Conservation (phyloP, 148 eudicot genomes). For the Tetragonia tetragonoides region DNA sequence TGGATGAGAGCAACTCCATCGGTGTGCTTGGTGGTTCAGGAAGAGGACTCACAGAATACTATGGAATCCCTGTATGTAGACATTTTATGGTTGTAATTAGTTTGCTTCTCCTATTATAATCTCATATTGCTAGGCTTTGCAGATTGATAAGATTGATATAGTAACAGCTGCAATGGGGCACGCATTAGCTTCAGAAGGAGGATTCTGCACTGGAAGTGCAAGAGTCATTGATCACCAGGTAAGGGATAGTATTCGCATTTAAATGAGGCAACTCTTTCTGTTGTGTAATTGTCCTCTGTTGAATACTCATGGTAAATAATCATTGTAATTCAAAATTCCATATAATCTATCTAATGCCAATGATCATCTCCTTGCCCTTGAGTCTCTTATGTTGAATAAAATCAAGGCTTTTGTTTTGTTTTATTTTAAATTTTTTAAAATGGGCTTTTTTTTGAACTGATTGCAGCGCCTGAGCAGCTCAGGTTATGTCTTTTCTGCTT, state of each 20-base stretch:
- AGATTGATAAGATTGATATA: conserved; percentile 89
- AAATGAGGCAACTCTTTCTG: neutral
- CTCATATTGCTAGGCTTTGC: conserved; percentile 26
- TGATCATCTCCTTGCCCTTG: neutral
- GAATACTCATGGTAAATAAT: neutral
- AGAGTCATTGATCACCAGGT: conserved; percentile 97
- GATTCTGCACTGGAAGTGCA: conserved; percentile 88
- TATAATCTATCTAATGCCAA: neutral
- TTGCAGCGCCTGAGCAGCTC: conserved; percentile 95
- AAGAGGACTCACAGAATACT: conserved; percentile 88
- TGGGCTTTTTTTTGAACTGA: neutral
- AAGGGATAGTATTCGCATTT: conserved; percentile 13
- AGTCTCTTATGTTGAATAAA: neutral
- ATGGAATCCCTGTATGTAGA: conserved; percentile 67
- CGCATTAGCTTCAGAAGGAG: conserved; percentile 95
- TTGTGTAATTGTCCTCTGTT: conserved; percentile 4
- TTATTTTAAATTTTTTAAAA: neutral
- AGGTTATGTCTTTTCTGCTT: conserved; percentile 97
- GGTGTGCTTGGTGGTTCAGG: conserved; percentile 90
- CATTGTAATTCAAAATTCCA: neutral
- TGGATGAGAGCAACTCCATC: conserved; percentile 94
- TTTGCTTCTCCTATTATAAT: neutral
- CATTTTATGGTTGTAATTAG: conserved; percentile 5
- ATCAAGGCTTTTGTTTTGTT: neutral
- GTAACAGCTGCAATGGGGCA: conserved; percentile 99